Evolutionary conservation across 352 stramenopile species (phyloP), one percentile per base, ranked within the genome.

Genomic region (Pythium volutum): DNA sequence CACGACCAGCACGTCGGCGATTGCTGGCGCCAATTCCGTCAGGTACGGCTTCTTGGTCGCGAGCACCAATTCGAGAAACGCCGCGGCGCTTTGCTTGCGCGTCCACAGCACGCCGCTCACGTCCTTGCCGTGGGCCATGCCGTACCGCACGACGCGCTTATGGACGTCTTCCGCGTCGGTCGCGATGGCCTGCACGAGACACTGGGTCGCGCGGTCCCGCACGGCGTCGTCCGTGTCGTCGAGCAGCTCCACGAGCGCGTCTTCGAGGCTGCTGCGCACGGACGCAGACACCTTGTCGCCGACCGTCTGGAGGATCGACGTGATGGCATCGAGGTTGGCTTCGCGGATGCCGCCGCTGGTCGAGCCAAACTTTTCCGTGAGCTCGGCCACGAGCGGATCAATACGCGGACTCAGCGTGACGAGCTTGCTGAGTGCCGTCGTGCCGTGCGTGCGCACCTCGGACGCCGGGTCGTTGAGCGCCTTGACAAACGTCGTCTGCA

Each of bases 401-500:
- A 99, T 91, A 42, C 96, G 88, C 52, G 93, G 96, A 39, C 93
- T 97, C 11, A 99, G 68, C 50, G 87, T 87, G 67, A 99, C 97
- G 10, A 99, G 79, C 26, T 98, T 84, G 26, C 83, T 91, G 27
- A 99, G 82, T 38, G 95, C 96, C 27, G 83, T 87, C 1, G 95
- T 96, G 38, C 95, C 96, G 67, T 91, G 87, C 18, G 83, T 65
- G 38, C 96, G 87, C 18, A 99, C 97, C 54, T 97, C 87, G 31
- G 91, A 89, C 12, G 83, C 94, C n/a, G 89, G 86, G 79, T 99
- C 97, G 64, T 97, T 98, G n/a, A 99, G 75, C 36, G 97, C 95
- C 79, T 99, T 99, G 45, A 99, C 92, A 68, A 99, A 99, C 4
- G 97, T 99, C 3, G 97, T 99, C 74, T 99, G 97, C 54, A 99